These are phyloP conservation scores for Tylopilus plumbeoviolaceoides DNA, from an alignment of 768 basidiomycete genomes.

Conservation along the genomic window DNA sequence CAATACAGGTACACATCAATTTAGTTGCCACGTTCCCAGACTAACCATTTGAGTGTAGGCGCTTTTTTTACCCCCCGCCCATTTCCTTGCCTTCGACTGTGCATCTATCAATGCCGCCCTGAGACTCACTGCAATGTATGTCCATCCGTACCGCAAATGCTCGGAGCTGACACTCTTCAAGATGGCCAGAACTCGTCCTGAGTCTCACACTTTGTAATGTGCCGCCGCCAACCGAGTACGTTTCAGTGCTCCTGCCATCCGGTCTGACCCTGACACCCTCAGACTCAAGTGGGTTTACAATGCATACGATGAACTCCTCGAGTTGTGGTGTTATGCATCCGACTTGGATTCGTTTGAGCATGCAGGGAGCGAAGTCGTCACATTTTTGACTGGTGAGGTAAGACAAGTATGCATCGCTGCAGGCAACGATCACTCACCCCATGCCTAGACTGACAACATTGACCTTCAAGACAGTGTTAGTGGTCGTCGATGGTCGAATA, in stretches of 20 bases:
- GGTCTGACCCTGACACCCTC: constrained; percentile 1
- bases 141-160: constrained; percentile 8
- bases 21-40: background rate
- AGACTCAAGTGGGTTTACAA: constrained; percentile 59
- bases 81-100: constrained; percentile 68
- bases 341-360: constrained; percentile 68
- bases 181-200: constrained; percentile 68
- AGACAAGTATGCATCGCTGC: constrained; percentile 18
- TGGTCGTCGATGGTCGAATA: constrained; percentile 1
- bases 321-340: constrained; percentile 59
- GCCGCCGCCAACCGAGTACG: constrained; percentile 64
- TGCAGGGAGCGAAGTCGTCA: constrained; percentile 54
- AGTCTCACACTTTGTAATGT: constrained; percentile 69
- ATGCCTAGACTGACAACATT: constrained; percentile 29
- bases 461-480: constrained; percentile 66
- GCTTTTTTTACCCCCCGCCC: constrained; percentile 61
- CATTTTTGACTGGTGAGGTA: constrained; percentile 55
- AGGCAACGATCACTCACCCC: constrained; percentile 1
- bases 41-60: constrained; percentile 33
- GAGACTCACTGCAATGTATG: constrained; percentile 64
- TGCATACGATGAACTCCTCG: constrained; percentile 59
- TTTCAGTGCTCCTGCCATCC: constrained; percentile 3
- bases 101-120: constrained; percentile 54
- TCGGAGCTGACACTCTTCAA: constrained; percentile 26
- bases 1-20: constrained; percentile 48